phyloP scores from a whole-genome alignment of 371 early-diverging fungal genomes.

The Neoconidiobolus thromboides region DNA sequence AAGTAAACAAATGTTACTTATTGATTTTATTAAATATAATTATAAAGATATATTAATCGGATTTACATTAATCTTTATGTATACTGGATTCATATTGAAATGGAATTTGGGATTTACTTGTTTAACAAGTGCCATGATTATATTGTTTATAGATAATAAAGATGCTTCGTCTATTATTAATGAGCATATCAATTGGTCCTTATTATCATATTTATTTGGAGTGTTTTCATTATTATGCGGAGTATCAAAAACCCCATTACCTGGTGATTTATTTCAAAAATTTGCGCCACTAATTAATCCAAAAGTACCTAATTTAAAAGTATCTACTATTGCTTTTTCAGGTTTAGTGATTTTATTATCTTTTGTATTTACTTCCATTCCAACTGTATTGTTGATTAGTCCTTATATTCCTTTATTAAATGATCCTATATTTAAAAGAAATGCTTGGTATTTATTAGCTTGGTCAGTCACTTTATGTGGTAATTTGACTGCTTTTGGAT shows the following conservation, averaged over 20 bases:
- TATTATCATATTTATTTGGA: slow-evolving; percentile 8
- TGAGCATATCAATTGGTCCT: slow-evolving; percentile 6
- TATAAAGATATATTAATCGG: no score
- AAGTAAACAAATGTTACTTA: neutral
- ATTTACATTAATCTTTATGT: slow-evolving; percentile 3
- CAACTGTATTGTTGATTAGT: slow-evolving; percentile 5
- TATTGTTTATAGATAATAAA: slow-evolving; percentile 4
- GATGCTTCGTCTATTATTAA: neutral
- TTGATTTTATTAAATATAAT: neutral
- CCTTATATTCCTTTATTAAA: slow-evolving; percentile 2
- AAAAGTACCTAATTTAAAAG: neutral
- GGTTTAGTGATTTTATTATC: neutral
- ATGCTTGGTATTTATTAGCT: slow-evolving; percentile 7
- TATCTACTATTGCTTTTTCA: neutral
- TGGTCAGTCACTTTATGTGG: slow-evolving; percentile 8
- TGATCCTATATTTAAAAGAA: neutral
- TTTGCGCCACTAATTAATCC: slow-evolving; percentile 2
- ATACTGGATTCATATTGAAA: slow-evolving; percentile 4
- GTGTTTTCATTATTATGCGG: slow-evolving; percentile 6
- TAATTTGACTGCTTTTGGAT: slow-evolving; percentile 6
- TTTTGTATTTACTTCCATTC: slow-evolving; percentile 8
- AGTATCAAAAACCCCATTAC: slow-evolving; percentile 5
- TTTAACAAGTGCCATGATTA: slow-evolving; percentile 3
- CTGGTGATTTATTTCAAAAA: slow-evolving; percentile 1
- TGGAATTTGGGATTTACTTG: slow-evolving; percentile 5